Conservation (phyloP, 1,139 yeast genomes). For the Magnusiomyces magnusii region DNA sequence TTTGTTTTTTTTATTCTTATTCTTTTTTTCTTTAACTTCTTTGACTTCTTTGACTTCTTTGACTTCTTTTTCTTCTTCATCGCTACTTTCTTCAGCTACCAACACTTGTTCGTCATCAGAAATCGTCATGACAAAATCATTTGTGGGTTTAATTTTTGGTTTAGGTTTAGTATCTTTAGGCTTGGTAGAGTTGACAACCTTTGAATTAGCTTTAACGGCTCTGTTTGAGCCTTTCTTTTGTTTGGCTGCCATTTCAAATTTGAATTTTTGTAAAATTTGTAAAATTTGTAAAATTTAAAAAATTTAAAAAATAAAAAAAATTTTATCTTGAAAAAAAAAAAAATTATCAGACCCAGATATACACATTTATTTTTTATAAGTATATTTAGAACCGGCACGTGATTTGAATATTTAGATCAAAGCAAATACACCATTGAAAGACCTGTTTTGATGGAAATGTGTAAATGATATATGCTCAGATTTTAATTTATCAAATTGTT, state of each 20-base stretch:
- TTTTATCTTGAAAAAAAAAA: background rate
- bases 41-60: conserved; percentile 17
- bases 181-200: background rate
- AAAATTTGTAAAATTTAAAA: background rate
- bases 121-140: conserved; percentile 62
- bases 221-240: background rate
- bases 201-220: background rate
- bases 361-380: too few relatives aligned
- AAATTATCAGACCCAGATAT: background rate
- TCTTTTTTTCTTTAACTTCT: conserved; percentile 20
- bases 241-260: background rate
- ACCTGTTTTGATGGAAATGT: too few relatives aligned
- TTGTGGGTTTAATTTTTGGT: conserved; percentile 7
- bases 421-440: too few relatives aligned
- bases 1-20: conserved; percentile 28
- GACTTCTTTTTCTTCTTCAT: conserved; percentile 27
- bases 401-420: too few relatives aligned
- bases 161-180: background rate
- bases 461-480: too few relatives aligned
- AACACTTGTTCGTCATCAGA: conserved; percentile 47
- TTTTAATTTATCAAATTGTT: too few relatives aligned
- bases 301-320: background rate
- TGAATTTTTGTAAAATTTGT: too few relatives aligned
- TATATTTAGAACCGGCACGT: too few relatives aligned
- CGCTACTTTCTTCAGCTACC: conserved; percentile 44